A percentile compares a stretch with the other conserved stretches of the same genome.
Conservation (phyloP, 768 basidiomycete genomes). For the Tephrocybe sp. region DNA sequence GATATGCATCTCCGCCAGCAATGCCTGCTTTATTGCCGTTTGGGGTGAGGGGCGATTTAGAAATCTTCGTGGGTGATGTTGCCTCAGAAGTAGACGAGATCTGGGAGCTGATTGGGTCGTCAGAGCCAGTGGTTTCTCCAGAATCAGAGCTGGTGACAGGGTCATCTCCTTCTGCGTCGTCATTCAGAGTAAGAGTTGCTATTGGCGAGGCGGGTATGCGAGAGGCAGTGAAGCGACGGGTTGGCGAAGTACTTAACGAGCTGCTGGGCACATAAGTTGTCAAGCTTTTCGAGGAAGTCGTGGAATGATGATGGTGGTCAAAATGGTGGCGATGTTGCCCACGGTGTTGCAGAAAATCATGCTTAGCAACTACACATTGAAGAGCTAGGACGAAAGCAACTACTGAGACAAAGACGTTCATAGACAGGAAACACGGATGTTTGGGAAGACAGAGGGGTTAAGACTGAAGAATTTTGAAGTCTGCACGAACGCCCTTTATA, state of each 20-base stretch:
- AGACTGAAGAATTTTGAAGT: no score
- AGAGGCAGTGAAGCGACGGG: constrained; percentile 6
- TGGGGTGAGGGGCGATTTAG: constrained; percentile 30
- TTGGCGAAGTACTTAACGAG: not conserved
- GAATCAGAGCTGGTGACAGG: not conserved
- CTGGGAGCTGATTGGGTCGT: not conserved
- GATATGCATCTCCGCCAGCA: constrained; percentile 42
- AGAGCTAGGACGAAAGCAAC: constrained; percentile 12
- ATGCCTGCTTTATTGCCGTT: constrained; percentile 46
- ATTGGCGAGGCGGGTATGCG: not conserved
- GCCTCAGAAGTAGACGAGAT: constrained; percentile 7
- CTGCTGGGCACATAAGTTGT: not conserved
- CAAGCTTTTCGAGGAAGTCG: not conserved
- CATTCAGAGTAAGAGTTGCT: not conserved
- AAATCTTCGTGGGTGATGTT: constrained; percentile 4
- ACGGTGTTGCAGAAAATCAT: constrained; percentile 7
- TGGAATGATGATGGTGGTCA: constrained; percentile 1
- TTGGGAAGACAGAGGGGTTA: no score
- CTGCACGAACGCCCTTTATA: constrained; percentile 6
- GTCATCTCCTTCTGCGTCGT: not conserved
- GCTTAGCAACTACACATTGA: constrained; percentile 18
- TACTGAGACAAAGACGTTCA: constrained; percentile 2
- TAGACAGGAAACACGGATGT: no score
- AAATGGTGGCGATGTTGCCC: constrained; percentile 13
- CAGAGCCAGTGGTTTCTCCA: not conserved